A percentile compares a stretch with the other conserved stretches of the same genome.
Conservation (phyloP, 177 flowering plant species). For the Vitis hybrid region DNA sequence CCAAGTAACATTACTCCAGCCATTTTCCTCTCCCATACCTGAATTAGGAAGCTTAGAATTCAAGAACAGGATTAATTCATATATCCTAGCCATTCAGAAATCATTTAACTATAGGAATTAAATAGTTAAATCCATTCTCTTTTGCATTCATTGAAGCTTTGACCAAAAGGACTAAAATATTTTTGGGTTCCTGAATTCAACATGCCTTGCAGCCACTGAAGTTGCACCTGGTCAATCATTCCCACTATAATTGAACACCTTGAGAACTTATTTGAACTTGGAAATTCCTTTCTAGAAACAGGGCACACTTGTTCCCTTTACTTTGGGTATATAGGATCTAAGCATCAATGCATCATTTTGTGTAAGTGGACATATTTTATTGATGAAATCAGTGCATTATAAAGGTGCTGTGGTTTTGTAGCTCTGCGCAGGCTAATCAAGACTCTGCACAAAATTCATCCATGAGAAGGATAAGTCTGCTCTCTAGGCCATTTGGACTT, state of each 20-base stretch:
- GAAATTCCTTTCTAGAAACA: background rate
- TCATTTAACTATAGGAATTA: too few relatives aligned
- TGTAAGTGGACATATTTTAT: background rate
- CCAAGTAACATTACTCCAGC: too few relatives aligned
- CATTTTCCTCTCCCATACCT: too few relatives aligned
- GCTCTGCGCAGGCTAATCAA: slow-evolving; percentile 36
- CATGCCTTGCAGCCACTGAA: background rate
- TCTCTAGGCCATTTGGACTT: slow-evolving; percentile 74
- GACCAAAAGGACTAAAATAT: too few relatives aligned
- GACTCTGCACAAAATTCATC: slow-evolving; percentile 46
- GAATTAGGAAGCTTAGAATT: too few relatives aligned
- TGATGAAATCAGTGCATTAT: slow-evolving; percentile 1
- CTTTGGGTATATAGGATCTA: background rate
- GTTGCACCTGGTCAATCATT: background rate
- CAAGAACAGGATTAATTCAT: too few relatives aligned
- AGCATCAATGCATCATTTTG: background rate
- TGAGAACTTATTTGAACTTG: background rate
- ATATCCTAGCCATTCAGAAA: too few relatives aligned
- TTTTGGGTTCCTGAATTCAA: background rate
- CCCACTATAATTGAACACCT: background rate
- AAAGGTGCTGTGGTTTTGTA: slow-evolving; percentile 26
- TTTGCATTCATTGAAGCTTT: too few relatives aligned
- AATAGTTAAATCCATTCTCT: too few relatives aligned
- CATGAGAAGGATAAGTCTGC: slow-evolving; percentile 51
- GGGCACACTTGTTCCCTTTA: background rate